Evolutionary conservation across 257 asterid genomes (phyloP).

Genomic region (Euphrasia confusa): DNA sequence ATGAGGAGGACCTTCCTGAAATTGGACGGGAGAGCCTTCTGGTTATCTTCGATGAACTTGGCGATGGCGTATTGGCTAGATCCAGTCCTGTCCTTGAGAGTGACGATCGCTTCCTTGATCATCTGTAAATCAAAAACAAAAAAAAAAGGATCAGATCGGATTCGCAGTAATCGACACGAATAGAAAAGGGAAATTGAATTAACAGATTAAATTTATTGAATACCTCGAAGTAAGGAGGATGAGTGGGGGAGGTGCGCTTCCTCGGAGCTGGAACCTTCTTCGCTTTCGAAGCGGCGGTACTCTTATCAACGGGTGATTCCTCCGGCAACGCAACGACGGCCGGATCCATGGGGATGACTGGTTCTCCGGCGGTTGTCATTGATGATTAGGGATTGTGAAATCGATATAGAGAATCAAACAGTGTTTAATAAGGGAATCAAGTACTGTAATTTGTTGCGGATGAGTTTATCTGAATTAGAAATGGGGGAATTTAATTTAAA

Average conservation of each 20-base stretch:
- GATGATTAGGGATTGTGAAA: constrained; percentile 24
- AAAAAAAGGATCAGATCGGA: constrained; percentile 14
- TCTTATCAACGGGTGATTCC: constrained; percentile 32
- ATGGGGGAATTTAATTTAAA: constrained; percentile 50
- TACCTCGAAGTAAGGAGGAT: constrained; percentile 66
- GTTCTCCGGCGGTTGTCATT: constrained; percentile 57
- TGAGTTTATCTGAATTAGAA: constrained; percentile 24
- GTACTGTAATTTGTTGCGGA: neutral
- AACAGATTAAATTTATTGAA: neutral
- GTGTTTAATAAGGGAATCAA: neutral
- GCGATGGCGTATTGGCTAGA: constrained; percentile 62
- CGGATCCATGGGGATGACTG: constrained; percentile 30
- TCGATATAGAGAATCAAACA: neutral
- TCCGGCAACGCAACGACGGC: constrained; percentile 30
- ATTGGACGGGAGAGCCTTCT: constrained; percentile 46
- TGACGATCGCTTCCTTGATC: constrained; percentile 50
- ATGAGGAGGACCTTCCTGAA: constrained; percentile 47
- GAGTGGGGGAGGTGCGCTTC: constrained; percentile 35
- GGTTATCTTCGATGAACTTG: constrained; percentile 58
- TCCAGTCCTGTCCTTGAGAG: constrained; percentile 54
- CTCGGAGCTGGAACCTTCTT: constrained; percentile 46
- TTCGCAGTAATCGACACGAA: neutral
- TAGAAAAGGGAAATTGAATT: neutral
- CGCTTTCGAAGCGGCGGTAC: constrained; percentile 28
- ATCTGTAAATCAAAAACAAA: constrained; percentile 27